Evolutionary conservation across 305 asterid species (phyloP).

Genomic region (Caryopteris hybrid): DNA sequence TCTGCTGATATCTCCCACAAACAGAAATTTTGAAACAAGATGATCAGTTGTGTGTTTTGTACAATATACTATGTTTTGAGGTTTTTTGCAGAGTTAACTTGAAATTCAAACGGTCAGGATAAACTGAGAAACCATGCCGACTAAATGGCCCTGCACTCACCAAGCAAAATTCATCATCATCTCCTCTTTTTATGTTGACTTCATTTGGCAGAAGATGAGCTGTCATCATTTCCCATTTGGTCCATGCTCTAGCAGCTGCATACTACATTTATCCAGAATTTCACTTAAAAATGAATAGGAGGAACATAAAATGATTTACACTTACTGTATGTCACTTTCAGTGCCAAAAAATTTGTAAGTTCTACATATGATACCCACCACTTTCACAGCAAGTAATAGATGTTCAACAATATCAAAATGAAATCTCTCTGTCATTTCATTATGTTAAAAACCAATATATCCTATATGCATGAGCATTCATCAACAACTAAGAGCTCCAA

Average conservation of each 20-base stretch:
- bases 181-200: conserved; percentile 56
- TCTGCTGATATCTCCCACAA: too few species aligned
- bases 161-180: conserved; percentile 84
- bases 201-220: conserved; percentile 89
- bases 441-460: too few species aligned
- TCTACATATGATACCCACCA: background rate
- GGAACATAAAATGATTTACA: background rate
- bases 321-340: too few species aligned
- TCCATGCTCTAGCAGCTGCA: conserved; percentile 96
- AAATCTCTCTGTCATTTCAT: too few species aligned
- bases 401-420: background rate
- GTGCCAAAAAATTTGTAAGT: too few species aligned
- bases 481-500: background rate
- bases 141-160: conserved; percentile 39
- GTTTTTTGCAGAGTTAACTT: background rate
- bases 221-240: conserved; percentile 96
- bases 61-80: too few species aligned
- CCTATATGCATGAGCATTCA: background rate
- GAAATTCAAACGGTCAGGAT: background rate
- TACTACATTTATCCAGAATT: conserved; percentile 38
- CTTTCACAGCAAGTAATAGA: background rate
- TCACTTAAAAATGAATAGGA: conserved; percentile 7
- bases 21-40: background rate
- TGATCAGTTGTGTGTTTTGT: background rate
- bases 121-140: too few species aligned